Evolutionary conservation across 1,284 basidiomycete species (phyloP).

Genomic region (Cutaneotrichosporon cyanovorans): DNA sequence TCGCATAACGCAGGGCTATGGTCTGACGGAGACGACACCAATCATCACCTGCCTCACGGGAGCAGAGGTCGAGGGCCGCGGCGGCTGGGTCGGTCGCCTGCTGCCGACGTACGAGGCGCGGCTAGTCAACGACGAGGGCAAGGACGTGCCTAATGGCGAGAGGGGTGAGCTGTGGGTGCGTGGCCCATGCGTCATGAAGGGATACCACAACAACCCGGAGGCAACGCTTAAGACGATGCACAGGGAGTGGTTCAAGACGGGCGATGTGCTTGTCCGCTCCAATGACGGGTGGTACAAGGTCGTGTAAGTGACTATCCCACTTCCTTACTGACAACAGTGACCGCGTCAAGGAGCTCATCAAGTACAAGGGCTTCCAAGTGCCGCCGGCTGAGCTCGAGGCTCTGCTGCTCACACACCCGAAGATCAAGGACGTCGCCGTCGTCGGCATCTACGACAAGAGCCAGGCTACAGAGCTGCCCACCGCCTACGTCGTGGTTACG

Average conservation of each 20-base stretch:
- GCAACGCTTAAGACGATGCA: conserved; percentile 60
- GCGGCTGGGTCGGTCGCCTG: conserved; percentile 63
- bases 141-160: conserved; percentile 51
- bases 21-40: conserved; percentile 49
- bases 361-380: conserved; percentile 59
- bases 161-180: conserved; percentile 73
- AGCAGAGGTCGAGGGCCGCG: conserved; percentile 30
- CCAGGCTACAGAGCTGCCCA: conserved; percentile 69
- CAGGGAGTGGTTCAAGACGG: conserved; percentile 71
- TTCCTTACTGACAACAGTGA: conserved; percentile 17
- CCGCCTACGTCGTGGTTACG: conserved; percentile 28
- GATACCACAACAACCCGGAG: conserved; percentile 55
- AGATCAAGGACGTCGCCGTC: conserved; percentile 62
- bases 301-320: conserved; percentile 12
- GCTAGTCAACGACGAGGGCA: conserved; percentile 51
- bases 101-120: conserved; percentile 71
- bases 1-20: conserved; percentile 43
- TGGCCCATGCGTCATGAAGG: conserved; percentile 73
- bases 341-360: conserved; percentile 68
- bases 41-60: conserved; percentile 28
- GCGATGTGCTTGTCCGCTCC: conserved; percentile 62
- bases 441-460: conserved; percentile 58
- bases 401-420: conserved; percentile 62
- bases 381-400: conserved; percentile 76
- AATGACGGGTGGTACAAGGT: conserved; percentile 53